Conservation (phyloP, 78 protist genomes). For the Dictyostelium firmibasis region DNA sequence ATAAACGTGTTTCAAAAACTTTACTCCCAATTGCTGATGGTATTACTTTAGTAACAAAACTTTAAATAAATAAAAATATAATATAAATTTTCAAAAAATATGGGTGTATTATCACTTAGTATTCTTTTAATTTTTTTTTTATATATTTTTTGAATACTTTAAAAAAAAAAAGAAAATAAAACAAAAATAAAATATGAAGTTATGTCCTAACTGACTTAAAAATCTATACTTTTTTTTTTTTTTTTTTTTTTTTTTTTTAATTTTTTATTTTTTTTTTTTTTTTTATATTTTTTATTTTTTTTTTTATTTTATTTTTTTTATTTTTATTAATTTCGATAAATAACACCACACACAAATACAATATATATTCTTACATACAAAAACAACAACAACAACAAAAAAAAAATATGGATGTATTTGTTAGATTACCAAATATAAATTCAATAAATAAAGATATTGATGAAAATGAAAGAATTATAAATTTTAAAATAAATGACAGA, state of each 20-base stretch:
- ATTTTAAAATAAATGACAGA: not conserved
- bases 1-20: conserved; percentile 44
- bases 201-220: too few relatives aligned
- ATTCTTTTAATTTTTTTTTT: too few relatives aligned
- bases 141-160: too few relatives aligned
- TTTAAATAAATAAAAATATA: conserved; percentile 7
- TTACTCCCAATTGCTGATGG: conserved; percentile 86
- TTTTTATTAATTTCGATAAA: not conserved
- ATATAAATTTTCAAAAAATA: not conserved
- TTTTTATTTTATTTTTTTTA: too few relatives aligned
- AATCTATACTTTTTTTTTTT: not conserved
- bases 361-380: not conserved
- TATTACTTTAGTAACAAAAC: conserved; percentile 63
- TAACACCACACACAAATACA: not conserved
- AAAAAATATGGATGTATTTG: not conserved
- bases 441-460: not conserved
- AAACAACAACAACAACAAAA: not conserved
- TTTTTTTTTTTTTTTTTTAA: not conserved
- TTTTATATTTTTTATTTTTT: not conserved
- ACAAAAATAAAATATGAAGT: too few relatives aligned
- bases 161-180: too few relatives aligned
- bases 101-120: too few relatives aligned
- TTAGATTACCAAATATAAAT: conserved; percentile 10
- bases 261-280: not conserved
- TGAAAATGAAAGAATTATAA: not conserved